Conservation (phyloP, 495 filamentous ascomycete species). For the Talaromyces nanjingensis region DNA sequence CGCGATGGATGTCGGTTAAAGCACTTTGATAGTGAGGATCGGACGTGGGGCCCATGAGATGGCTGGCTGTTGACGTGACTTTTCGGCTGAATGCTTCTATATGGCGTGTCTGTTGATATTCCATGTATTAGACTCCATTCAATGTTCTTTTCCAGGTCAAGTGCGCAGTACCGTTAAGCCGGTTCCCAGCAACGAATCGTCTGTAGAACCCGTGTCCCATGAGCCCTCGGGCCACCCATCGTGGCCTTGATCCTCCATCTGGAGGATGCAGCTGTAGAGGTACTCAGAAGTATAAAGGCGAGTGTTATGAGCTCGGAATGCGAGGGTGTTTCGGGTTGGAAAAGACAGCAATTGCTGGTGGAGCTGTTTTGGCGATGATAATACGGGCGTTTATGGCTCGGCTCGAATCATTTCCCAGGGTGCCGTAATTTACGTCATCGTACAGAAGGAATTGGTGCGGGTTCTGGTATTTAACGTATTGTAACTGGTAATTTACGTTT, state of each 20-base stretch:
- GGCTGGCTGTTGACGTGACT: conserved; percentile 87
- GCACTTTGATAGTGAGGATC: conserved; percentile 76
- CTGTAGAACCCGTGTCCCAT: conserved; percentile 41
- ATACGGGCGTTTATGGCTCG: not conserved
- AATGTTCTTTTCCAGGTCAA: not conserved
- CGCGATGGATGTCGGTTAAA: conserved; percentile 82
- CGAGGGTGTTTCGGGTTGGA: not conserved
- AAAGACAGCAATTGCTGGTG: not conserved
- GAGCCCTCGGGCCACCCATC: conserved; percentile 41
- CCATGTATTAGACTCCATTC: not conserved
- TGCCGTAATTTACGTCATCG: not conserved
- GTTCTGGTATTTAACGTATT: not conserved
- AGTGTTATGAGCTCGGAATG: not conserved
- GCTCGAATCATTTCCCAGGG: not conserved
- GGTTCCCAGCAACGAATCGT: conserved; percentile 44
- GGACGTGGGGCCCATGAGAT: conserved; percentile 67
- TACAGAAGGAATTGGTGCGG: not conserved
- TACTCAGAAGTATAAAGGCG: not conserved
- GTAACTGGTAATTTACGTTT: not conserved
- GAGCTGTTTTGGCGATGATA: not conserved
- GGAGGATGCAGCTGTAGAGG: conserved; percentile 6
- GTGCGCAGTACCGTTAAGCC: conserved; percentile 39
- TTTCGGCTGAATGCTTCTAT: conserved; percentile 91
- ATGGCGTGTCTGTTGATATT: conserved; percentile 60
- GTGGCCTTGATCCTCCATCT: conserved; percentile 40